Conservation (phyloP, 176 grass and related monocot genomes). For the Alopecurus myosuroides region DNA sequence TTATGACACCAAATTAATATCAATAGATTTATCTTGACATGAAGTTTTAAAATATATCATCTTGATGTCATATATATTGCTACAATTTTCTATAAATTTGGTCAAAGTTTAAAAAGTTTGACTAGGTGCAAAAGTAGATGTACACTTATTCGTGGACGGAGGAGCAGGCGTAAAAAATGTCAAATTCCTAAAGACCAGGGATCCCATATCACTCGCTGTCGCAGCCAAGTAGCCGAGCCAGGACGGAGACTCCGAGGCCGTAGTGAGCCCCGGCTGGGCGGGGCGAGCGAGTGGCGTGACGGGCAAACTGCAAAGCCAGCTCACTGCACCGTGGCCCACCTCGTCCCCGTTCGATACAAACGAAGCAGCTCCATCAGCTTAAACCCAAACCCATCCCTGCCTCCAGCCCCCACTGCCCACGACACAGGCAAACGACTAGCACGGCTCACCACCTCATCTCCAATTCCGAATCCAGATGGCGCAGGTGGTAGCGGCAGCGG, state of each 20-base stretch:
- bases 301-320: constrained; percentile 2
- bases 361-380: constrained; percentile 21
- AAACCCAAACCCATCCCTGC: constrained; percentile 41
- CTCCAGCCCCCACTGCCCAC: not conserved
- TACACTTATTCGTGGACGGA: no score
- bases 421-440: not conserved
- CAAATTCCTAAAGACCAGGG: no score
- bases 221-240: not conserved
- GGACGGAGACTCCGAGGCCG: constrained; percentile 30
- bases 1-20: no score
- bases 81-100: no score
- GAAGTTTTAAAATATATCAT: no score
- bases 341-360: constrained; percentile 23
- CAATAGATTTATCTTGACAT: no score
- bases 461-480: constrained; percentile 42
- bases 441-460: not conserved
- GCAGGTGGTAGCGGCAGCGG: constrained; percentile 49
- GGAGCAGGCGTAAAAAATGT: no score
- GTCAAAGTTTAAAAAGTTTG: no score
- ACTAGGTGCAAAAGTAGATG: no score
- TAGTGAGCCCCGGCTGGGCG: not conserved
- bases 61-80: no score
- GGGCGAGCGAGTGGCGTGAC: not conserved
- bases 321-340: not conserved
- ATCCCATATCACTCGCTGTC: no score